Conservation (phyloP, 192 early-diverging fungal species). For the Allomyces macrogynus region DNA sequence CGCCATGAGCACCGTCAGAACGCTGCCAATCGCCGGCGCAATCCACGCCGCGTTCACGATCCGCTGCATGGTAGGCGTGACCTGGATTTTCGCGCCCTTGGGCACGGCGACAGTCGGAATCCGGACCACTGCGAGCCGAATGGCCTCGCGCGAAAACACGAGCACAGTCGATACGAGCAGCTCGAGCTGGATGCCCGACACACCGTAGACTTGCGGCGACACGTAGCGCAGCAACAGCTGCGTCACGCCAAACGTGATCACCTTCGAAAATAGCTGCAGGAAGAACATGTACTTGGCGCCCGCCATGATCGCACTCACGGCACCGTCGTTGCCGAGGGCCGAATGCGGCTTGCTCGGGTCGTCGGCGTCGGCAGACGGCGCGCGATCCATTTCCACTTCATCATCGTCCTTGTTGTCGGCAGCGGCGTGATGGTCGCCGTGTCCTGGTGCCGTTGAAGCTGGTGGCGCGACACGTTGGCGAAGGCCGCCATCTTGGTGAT, state of each 20-base stretch:
- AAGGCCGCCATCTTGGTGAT: too few relatives aligned
- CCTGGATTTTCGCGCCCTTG: neutral
- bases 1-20: slow-evolving; percentile 21
- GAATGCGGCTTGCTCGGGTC: too few relatives aligned
- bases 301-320: slow-evolving; percentile 13
- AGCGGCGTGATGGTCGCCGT: too few relatives aligned
- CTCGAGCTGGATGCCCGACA: slow-evolving; percentile 66
- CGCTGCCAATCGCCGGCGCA: slow-evolving; percentile 36
- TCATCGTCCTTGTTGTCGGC: too few relatives aligned
- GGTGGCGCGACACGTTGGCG: too few relatives aligned
- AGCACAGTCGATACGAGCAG: slow-evolving; percentile 71
- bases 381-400: too few relatives aligned
- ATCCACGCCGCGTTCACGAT: slow-evolving; percentile 54
- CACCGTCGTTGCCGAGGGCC: too few relatives aligned
- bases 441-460: too few relatives aligned
- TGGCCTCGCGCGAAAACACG: slow-evolving; percentile 72
- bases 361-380: too few relatives aligned
- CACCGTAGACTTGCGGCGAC: slow-evolving; percentile 50
- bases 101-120: slow-evolving; percentile 6
- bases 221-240: slow-evolving; percentile 52
- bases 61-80: slow-evolving; percentile 19
- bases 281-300: slow-evolving; percentile 55
- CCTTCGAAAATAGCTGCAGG: slow-evolving; percentile 49
- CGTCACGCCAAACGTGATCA: slow-evolving; percentile 66
- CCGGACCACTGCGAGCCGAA: slow-evolving; percentile 50